phyloP scores from a whole-genome alignment of 805 yeast species.

The Myxozyma melibiosi region DNA sequence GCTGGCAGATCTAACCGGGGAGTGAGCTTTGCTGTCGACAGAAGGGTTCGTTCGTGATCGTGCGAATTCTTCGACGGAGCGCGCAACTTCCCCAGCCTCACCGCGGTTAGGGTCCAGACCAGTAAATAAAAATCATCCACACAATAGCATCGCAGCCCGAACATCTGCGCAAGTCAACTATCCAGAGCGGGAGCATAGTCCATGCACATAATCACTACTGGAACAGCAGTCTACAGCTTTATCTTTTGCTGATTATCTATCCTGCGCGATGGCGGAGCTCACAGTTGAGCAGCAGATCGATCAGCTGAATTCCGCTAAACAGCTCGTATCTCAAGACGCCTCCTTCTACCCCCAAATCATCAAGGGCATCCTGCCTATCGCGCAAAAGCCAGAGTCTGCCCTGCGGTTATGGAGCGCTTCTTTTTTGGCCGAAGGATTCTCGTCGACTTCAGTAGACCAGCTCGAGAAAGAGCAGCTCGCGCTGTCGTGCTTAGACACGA shows the following conservation, averaged over 20 bases:
- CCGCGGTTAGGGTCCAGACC: constrained; percentile 2
- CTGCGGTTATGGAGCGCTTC: constrained; percentile 44
- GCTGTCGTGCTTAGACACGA: constrained; percentile 37
- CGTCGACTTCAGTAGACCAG: constrained; percentile 36
- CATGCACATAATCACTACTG: not conserved
- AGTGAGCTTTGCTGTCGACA: no score
- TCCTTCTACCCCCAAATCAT: constrained; percentile 44
- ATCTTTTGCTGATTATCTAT: not conserved
- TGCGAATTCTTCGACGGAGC: not conserved
- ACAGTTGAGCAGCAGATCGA: constrained; percentile 38
- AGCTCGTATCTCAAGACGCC: constrained; percentile 43
- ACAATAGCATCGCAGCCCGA: no score
- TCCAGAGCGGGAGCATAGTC: no score
- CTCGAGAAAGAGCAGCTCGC: constrained; percentile 37
- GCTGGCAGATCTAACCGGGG: no score
- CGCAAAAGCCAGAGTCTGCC: constrained; percentile 40
- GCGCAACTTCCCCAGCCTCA: constrained; percentile 14
- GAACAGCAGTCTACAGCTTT: not conserved
- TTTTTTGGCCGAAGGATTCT: constrained; percentile 45
- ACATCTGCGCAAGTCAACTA: no score
- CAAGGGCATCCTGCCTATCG: constrained; percentile 44
- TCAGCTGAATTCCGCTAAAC: constrained; percentile 44
- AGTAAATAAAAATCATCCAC: no score
- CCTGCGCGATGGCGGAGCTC: constrained; percentile 19
- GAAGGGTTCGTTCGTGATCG: no score